Evolutionary conservation across 768 basidiomycete species (phyloP).

Genomic region (Kwoniella botswanensis): DNA sequence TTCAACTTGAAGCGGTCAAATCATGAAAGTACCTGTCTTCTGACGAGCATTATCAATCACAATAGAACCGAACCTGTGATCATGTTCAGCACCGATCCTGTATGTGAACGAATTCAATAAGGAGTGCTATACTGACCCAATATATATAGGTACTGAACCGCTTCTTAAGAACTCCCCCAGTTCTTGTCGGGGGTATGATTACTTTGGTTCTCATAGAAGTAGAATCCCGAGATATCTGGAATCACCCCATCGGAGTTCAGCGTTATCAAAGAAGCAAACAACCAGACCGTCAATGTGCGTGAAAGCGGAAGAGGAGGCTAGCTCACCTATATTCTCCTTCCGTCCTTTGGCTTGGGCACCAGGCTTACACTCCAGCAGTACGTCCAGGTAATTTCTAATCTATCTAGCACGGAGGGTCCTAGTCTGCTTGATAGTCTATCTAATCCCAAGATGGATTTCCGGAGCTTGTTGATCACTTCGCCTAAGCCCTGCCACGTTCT

Average conservation of each 20-base stretch:
- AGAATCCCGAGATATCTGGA: slow-evolving; percentile 70
- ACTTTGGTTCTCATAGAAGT: slow-evolving; percentile 66
- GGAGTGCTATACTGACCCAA: slow-evolving; percentile 61
- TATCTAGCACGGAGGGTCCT: slow-evolving; percentile 64
- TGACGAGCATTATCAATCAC: slow-evolving; percentile 65
- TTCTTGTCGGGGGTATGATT: slow-evolving; percentile 62
- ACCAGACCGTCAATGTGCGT: neutral
- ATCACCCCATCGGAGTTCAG: neutral
- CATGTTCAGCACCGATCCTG: slow-evolving; percentile 45
- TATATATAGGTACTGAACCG: slow-evolving; percentile 67
- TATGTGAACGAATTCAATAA: neutral
- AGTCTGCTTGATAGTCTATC: slow-evolving; percentile 61
- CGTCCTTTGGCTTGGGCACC: slow-evolving; percentile 68
- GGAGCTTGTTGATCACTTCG: slow-evolving; percentile 65
- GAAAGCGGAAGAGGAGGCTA: neutral
- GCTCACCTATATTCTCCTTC: slow-evolving; percentile 67
- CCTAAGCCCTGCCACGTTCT: slow-evolving; percentile 61
- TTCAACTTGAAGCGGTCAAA: neutral
- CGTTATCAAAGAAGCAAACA: neutral
- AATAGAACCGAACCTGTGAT: slow-evolving; percentile 66
- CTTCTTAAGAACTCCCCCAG: slow-evolving; percentile 63
- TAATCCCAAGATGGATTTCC: slow-evolving; percentile 62
- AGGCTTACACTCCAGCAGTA: slow-evolving; percentile 69
- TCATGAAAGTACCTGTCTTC: slow-evolving; percentile 61
- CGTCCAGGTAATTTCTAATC: slow-evolving; percentile 67